Percentiles rank a stretch among this genome's conserved stretches.
phyloP scores from a whole-genome alignment of 495 filamentous ascomycete species.

The Aspergillus cavernicola region DNA sequence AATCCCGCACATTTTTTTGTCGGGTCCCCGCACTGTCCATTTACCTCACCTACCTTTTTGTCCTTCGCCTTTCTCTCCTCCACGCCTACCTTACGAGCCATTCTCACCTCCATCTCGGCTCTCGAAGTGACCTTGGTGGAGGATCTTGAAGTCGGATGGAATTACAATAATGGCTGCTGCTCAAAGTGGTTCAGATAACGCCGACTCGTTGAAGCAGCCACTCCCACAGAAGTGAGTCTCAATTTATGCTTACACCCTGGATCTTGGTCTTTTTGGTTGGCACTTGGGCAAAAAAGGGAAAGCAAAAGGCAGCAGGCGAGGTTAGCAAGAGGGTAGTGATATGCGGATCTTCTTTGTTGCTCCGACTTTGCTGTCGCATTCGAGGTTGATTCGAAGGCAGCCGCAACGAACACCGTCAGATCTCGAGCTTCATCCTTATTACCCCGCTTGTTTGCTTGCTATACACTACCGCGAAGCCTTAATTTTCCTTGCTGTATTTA shows the following conservation, averaged over 20 bases:
- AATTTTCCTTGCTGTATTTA: background rate
- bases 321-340: background rate
- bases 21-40: constrained; percentile 8
- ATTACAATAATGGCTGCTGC: constrained; percentile 44
- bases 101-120: background rate
- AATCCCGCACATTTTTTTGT: constrained; percentile 7
- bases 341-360: background rate
- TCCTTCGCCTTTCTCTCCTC: constrained; percentile 5
- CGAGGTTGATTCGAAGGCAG: background rate
- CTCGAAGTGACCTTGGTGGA: constrained; percentile 16
- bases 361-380: background rate
- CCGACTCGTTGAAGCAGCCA: constrained; percentile 49
- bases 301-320: background rate
- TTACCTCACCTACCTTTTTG: constrained; percentile 6
- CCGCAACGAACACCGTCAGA: background rate
- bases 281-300: background rate
- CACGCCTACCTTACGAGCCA: background rate
- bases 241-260: constrained; percentile 5
- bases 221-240: constrained; percentile 46
- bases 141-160: constrained; percentile 38
- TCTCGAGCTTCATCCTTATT: background rate
- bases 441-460: background rate
- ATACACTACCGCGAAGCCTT: no score
- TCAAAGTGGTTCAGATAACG: constrained; percentile 47
- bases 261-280: background rate